Percentiles rank a stretch among this genome's conserved stretches.
These are phyloP conservation scores for Stemphylium vesicarium DNA, from an alignment of 2,329 filamentous ascomycete genomes.

Conservation along the genomic window DNA sequence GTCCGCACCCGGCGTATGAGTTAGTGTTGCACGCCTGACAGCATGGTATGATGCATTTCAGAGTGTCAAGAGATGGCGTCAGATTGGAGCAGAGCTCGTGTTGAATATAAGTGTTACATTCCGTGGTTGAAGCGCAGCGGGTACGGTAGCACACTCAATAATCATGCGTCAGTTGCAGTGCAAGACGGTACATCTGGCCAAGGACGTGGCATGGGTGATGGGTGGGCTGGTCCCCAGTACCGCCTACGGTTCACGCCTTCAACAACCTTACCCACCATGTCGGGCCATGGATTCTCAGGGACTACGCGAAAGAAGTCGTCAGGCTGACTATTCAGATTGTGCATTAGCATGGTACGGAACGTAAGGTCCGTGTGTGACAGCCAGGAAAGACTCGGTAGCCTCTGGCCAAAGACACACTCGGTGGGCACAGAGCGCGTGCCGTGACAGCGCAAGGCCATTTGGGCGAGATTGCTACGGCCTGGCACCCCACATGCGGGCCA, in stretches of 20 bases:
- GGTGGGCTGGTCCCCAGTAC: constrained; percentile 21
- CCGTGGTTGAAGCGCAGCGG: constrained; percentile 23
- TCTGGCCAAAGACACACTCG: constrained; percentile 14
- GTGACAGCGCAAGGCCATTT: neutral
- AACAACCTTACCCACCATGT: constrained; percentile 44
- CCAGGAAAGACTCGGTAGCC: constrained; percentile 23
- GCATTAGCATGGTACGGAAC: constrained; percentile 27
- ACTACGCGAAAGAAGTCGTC: constrained; percentile 30
- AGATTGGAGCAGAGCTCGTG: constrained; percentile 8
- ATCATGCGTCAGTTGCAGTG: constrained; percentile 30
- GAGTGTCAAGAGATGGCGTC: constrained; percentile 7
- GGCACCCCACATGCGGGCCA: constrained; percentile 9
- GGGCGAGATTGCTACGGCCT: constrained; percentile 18
- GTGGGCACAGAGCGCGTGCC: constrained; percentile 11
- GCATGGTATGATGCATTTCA: neutral
- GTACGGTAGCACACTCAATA: constrained; percentile 37
- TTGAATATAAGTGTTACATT: constrained; percentile 35
- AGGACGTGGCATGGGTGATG: constrained; percentile 6
- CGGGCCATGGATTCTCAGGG: constrained; percentile 42
- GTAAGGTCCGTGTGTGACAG: constrained; percentile 36
- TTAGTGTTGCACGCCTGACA: constrained; percentile 11
- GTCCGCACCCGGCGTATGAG: neutral
- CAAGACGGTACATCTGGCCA: constrained; percentile 20
- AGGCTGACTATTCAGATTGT: constrained; percentile 24
- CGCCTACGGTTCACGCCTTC: constrained; percentile 36